Base-by-base conservation (phyloP, 345 rosid genomes). In the Erodium maritimum region DNA sequence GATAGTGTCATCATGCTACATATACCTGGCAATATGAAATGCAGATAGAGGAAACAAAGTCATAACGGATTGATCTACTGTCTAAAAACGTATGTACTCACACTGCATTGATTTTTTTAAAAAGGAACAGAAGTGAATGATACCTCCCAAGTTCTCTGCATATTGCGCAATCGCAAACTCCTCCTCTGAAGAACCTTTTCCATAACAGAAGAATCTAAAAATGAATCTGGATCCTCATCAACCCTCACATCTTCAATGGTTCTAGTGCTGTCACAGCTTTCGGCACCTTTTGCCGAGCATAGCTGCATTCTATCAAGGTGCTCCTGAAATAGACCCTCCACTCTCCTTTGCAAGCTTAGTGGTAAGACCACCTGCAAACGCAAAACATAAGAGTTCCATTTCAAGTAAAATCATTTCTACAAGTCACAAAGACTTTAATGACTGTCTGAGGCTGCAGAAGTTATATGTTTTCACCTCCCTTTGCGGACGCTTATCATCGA, bases 401-500 rank as follows among this genome's bases (percentile, higher is more conserved):
- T 25, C 17, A 50, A 3, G 23, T 24, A 23, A 57, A 19, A 24
- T 20, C 17, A 21, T 20, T 17, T 54, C 19, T 21, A 20, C 56
- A 20, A 23, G 24, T 11, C 7, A 17, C 25, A 52, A 7, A 42
- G 54, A 50, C 29, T 51, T 19, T 45, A 62, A 55, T 54, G 56
- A 51, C 59, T 61, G 54, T 19, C 16, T 60, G 51, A n/a, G 62
- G 60, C 50, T 63, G 54, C 57, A 19, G 52, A 77, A 50, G 54
- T 5, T 52, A 60, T 67, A 10, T 42, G 48, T n/a, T 21, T 57
- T 67, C 73, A 93, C 97, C 99, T 93, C 99, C 60, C 99, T 84
- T 52, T 93, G 99, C 56, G 99, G 99, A 72, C 99, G 77, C 83
- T 79, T 89, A 68, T 93, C 97, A 80, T 93, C 99, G 77, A 93